Conservation (phyloP, 1,139 yeast species). For the Insectozyma bohioensis region DNA sequence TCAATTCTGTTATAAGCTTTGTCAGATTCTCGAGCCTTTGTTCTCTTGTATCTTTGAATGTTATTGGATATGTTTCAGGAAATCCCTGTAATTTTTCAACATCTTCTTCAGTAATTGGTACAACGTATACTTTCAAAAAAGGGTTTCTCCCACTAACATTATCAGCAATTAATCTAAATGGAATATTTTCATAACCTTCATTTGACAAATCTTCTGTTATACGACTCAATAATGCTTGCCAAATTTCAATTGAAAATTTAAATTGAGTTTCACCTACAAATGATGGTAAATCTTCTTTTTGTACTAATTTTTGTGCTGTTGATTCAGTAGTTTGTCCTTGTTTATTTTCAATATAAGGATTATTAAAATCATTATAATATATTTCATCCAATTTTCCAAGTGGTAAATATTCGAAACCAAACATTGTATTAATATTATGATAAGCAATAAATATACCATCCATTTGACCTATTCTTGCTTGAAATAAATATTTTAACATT, state of each 20-base stretch:
- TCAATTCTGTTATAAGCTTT: conserved; percentile 20
- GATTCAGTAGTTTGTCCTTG: too few species aligned
- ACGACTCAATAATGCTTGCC: conserved; percentile 51
- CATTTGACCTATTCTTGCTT: conserved; percentile 95
- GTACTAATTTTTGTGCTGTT: conserved; percentile 17
- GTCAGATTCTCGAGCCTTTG: conserved; percentile 20
- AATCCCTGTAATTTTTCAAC: conserved; percentile 26
- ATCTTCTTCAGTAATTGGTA: conserved; percentile 29
- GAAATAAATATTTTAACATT: conserved; percentile 79
- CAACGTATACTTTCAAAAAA: conserved; percentile 33
- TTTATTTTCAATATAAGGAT: too few species aligned
- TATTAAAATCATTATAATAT: conserved; percentile 30
- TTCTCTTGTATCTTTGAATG: conserved; percentile 20
- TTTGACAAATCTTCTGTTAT: conserved; percentile 29
- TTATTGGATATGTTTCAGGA: conserved; percentile 24
- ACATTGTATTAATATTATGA: conserved; percentile 76
- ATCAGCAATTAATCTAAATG: conserved; percentile 30
- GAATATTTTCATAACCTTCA: conserved; percentile 7
- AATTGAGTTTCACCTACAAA: conserved; percentile 74
- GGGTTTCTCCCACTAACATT: too few species aligned
- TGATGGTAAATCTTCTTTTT: conserved; percentile 36
- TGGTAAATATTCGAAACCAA: conserved; percentile 90
- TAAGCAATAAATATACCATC: conserved; percentile 93
- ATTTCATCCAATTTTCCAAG: conserved; percentile 63
- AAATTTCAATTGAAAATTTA: conserved; percentile 56